Base-by-base conservation (phyloP, 139 green algal species). In the Chlorella sorokiniana region DNA sequence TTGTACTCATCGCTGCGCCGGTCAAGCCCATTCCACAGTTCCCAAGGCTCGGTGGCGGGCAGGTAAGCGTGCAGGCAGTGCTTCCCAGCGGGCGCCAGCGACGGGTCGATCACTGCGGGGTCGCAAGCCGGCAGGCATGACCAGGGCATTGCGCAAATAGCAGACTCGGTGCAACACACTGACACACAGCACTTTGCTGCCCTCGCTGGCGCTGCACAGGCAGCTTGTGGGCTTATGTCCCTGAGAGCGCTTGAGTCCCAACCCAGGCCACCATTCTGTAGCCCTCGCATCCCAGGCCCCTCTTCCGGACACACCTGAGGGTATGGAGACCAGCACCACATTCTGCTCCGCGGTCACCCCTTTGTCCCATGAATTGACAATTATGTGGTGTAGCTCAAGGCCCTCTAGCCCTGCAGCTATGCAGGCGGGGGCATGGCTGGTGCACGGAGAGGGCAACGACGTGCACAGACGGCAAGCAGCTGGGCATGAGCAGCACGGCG, bases 351-450 rank as follows among this genome's bases (percentile, higher is more conserved):
- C 88, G 20, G 89, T 82, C 22, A 99, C 93, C 11, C 96, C 94
- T 37, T 20, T 22, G 14, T 94, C 88, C 97, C 95, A 99, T 69
- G 81, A 86, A 73, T 96, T 94, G 5, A 99, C 97, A 0, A 97
- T 81, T n/a, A 99, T 97, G 92, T 99, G 97, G 84, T 99, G 97
- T 69, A 99, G 87, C 86, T 97, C 92, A 38, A 97, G 87, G 35
- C 91, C 89, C 11, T 92, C 79, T 65, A 93, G 48, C 9, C 86
- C 88, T 87, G 83, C 76, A 77, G 37, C 11, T 16, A 59, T 25
- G 16, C 14, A 25, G 14, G 37, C 38, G 31, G 1, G 7, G 18
- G 6, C 25, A 25, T 14, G 14, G n/a, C 31, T 6, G n/a, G n/a
- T 37, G 59, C 37, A 4, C 3, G 52, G 27, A 10, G 9, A 61